Evolutionary conservation across 2,329 filamentous ascomycete species (phyloP).

Genomic region (Cryphonectria carpinicola): DNA sequence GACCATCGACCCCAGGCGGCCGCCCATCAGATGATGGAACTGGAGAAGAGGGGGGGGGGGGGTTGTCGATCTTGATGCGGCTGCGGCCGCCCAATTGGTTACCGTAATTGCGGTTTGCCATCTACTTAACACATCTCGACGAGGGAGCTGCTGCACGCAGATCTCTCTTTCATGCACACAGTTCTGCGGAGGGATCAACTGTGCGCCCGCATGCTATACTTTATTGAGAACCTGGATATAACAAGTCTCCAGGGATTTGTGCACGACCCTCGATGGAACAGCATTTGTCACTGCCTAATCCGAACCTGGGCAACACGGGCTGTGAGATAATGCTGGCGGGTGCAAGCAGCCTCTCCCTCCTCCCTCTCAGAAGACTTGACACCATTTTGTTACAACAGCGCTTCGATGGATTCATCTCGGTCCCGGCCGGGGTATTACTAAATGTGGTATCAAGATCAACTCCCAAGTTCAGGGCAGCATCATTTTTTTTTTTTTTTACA

Average conservation of each 20-base stretch:
- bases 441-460: not conserved
- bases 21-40: not conserved
- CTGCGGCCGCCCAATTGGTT: not conserved
- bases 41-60: not conserved
- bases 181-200: not conserved
- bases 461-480: not conserved
- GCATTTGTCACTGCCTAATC: not conserved
- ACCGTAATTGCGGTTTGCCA: not conserved
- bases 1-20: not conserved
- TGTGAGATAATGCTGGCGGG: not conserved
- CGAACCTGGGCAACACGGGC: not conserved
- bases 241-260: not conserved
- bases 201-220: slow-evolving; percentile 9
- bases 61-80: not conserved
- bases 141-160: not conserved
- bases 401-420: not conserved
- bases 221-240: not conserved
- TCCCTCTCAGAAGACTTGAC: not conserved
- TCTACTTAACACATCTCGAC: not conserved
- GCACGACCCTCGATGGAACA: not conserved
- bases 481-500: not conserved
- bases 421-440: not conserved
- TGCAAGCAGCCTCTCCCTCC: not conserved
- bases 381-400: not conserved
- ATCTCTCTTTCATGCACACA: not conserved